Conservation (phyloP, 306 rosid genomes). For the Pterocarpus santalinus region DNA sequence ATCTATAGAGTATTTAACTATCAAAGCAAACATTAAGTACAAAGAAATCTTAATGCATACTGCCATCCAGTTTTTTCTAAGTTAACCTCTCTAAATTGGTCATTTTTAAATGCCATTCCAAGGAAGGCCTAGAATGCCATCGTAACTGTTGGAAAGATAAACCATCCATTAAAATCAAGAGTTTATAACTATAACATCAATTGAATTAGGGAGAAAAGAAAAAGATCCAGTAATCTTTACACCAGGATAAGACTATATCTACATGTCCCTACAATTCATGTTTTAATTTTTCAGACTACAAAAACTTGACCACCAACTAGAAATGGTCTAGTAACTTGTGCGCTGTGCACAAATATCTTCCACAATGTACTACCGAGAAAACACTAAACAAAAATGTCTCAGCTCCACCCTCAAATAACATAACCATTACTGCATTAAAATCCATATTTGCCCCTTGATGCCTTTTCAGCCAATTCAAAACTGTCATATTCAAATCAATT, state of each 20-base stretch:
- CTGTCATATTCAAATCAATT: slow-evolving; percentile 17
- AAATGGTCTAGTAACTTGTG: slow-evolving; percentile 1
- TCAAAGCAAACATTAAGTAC: slow-evolving; percentile 25
- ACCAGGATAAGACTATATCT: not conserved
- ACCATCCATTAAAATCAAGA: not conserved
- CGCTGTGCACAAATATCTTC: slow-evolving; percentile 8
- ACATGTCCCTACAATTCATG: slow-evolving; percentile 23
- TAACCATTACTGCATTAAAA: slow-evolving; percentile 2
- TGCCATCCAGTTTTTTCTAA: slow-evolving; percentile 6
- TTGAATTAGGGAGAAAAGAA: not conserved
- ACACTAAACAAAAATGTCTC: slow-evolving; percentile 15
- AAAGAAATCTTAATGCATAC: not conserved
- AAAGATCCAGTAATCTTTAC: slow-evolving; percentile 38
- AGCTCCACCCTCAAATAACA: slow-evolving; percentile 25
- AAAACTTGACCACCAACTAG: slow-evolving; percentile 22
- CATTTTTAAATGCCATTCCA: slow-evolving; percentile 18
- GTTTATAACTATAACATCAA: not conserved
- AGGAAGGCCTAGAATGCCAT: slow-evolving; percentile 7
- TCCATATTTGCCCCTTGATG: slow-evolving; percentile 25
- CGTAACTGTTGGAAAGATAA: not conserved
- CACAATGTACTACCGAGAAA: slow-evolving; percentile 12
- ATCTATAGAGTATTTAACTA: slow-evolving; percentile 6
- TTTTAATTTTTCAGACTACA: slow-evolving; percentile 16
- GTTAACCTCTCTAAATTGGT: slow-evolving; percentile 30
- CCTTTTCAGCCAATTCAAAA: slow-evolving; percentile 35